These are phyloP conservation scores for Trichoderma gracile DNA, from an alignment of 2,329 filamentous ascomycete species.

Conservation along the genomic window DNA sequence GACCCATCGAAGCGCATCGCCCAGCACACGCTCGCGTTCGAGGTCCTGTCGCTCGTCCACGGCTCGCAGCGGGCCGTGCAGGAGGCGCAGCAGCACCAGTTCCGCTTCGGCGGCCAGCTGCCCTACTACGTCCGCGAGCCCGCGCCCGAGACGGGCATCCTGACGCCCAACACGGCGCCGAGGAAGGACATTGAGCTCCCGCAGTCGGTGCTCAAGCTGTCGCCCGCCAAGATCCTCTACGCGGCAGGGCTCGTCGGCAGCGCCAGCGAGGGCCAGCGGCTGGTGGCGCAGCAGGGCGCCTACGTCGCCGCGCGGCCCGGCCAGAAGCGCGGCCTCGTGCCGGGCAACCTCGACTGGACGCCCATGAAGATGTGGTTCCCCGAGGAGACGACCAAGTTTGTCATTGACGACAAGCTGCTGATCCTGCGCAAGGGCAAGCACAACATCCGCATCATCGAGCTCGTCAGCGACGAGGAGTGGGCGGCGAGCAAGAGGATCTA, in stretches of 20 bases:
- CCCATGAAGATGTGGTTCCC: constrained; percentile 61
- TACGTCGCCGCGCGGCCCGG: constrained; percentile 60
- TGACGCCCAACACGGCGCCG: constrained; percentile 51
- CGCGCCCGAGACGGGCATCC: constrained; percentile 34
- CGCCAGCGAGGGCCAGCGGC: constrained; percentile 58
- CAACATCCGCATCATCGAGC: constrained; percentile 61
- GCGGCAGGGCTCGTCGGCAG: constrained; percentile 61
- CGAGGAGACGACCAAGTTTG: constrained; percentile 58
- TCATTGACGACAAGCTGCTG: constrained; percentile 60
- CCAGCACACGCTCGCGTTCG: constrained; percentile 79
- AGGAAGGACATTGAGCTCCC: constrained; percentile 61
- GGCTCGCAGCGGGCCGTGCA: constrained; percentile 63
- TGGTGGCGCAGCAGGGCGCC: constrained; percentile 56
- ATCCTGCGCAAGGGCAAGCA: constrained; percentile 65
- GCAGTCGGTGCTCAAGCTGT: constrained; percentile 54
- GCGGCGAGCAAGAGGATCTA: constrained; percentile 50
- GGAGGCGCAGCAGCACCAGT: constrained; percentile 58
- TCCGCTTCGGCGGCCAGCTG: constrained; percentile 47
- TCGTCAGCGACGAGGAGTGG: constrained; percentile 60
- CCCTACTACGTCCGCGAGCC: constrained; percentile 38
- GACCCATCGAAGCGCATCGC: constrained; percentile 73
- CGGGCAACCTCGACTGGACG: constrained; percentile 59
- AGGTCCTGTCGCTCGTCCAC: constrained; percentile 80
- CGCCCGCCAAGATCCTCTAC: constrained; percentile 59
- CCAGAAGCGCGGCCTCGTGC: constrained; percentile 45